Evolutionary conservation across 2,329 filamentous ascomycete genomes (phyloP), one percentile per base, ranked within the genome.

Genomic region (Shiraia sp.): DNA sequence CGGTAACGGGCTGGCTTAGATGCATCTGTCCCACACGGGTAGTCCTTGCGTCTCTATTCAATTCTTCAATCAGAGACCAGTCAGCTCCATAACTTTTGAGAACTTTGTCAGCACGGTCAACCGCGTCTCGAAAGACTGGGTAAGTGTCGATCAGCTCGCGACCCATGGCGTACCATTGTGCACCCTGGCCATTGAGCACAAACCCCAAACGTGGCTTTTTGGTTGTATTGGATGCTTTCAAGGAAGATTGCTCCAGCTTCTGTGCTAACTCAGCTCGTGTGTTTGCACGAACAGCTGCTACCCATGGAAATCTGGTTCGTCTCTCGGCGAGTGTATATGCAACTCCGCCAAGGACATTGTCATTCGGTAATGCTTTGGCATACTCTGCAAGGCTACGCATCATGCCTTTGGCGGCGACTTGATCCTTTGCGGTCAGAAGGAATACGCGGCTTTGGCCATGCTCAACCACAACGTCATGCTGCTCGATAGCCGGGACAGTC

Each of bases 131-230:
- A 16, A 36, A 46, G n/a, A 40, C 31, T 12, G 49, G 37, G 16
- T 44, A 45, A 17, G 17, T 8, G 9, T 19, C 26, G 3, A 32
- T 15, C 6, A 36, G 10, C 23, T 38, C 32, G 2, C 29, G 40
- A 4, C 33, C 40, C 34, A 37, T 38, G 13, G 28, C 28, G 15
- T 29, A 32, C 51, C 52, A 68, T 36, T 69, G 66, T 1, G 63
- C 64, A n/a, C 66, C 66, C 45, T 70, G 67, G 1, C 66, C 66
- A 3, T 63, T 69, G 46, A 69, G 69, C 10, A 70, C 22, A 16
- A 45, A 32, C 2, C 24, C 34, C 4, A 36, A 7, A 8, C 34
- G 40, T 10, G 25, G 15, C 4, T 23, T 7, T 13, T 12, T 24
- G 8, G 15, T 22, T 15, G 24, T 14, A 14, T 3, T 3, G 8